Percentiles rank a stretch among this genome's conserved stretches.
These are phyloP conservation scores for Diaporthe eres DNA, from an alignment of 2,329 filamentous ascomycete genomes.

Conservation along the genomic window DNA sequence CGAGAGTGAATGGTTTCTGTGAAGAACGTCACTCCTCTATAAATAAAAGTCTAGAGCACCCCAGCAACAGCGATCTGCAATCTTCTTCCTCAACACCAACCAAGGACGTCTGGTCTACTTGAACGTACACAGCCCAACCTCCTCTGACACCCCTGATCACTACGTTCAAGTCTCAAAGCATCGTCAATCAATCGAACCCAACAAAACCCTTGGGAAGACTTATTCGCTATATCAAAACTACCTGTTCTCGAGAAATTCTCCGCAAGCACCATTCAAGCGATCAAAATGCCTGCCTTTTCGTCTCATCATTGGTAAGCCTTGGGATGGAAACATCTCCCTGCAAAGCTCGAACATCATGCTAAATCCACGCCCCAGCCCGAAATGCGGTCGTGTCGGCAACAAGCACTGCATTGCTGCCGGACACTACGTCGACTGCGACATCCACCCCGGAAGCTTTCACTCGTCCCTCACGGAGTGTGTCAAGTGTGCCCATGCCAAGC, in stretches of 20 bases:
- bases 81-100: background rate
- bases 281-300: conserved; percentile 26
- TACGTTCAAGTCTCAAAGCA: background rate
- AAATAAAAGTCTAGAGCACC: background rate
- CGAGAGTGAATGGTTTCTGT: background rate
- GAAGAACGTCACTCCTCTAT: background rate
- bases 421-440: conserved; percentile 15
- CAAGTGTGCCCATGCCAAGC: conserved; percentile 4
- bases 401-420: background rate
- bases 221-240: background rate
- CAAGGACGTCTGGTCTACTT: background rate
- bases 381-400: conserved; percentile 13
- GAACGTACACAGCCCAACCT: accelerated
- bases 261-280: background rate
- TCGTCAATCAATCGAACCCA: background rate
- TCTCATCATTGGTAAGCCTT: conserved; percentile 34
- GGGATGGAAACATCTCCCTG: background rate
- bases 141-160: background rate
- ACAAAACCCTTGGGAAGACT: too few relatives aligned
- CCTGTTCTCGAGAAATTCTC: background rate
- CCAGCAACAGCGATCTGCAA: background rate
- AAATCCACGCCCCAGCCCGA: background rate
- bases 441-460: conserved; percentile 19
- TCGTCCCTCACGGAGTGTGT: conserved; percentile 7
- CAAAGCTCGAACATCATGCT: background rate